Conservation (phyloP, 305 asterid genomes). For the Caryopteris hybrid region DNA sequence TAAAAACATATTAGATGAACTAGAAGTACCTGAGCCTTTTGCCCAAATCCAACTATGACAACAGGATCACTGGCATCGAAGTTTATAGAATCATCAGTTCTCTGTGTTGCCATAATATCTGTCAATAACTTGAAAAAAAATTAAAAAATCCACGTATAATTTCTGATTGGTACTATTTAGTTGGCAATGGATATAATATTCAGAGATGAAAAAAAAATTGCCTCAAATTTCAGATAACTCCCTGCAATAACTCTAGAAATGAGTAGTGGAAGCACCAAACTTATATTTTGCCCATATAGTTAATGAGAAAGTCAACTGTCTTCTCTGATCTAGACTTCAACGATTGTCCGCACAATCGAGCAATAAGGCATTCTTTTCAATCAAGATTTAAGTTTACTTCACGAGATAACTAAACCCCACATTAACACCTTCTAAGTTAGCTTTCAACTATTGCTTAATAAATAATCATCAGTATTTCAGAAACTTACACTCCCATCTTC, state of each 20-base stretch:
- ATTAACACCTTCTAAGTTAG: neutral
- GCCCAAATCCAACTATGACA: slow-evolving; percentile 95
- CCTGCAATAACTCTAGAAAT: too few species aligned
- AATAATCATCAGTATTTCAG: slow-evolving; percentile 12
- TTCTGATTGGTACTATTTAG: neutral
- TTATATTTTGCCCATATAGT: too few species aligned
- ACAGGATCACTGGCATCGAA: slow-evolving; percentile 82
- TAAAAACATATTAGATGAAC: neutral
- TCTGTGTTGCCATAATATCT: slow-evolving; percentile 39
- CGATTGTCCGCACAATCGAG: too few species aligned
- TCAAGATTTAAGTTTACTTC: neutral
- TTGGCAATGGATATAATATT: neutral
- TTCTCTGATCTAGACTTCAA: too few species aligned
- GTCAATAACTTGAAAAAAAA: slow-evolving; percentile 14
- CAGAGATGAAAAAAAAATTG: too few species aligned
- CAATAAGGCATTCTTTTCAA: too few species aligned
- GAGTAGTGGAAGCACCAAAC: too few species aligned
- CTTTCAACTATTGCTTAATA: slow-evolving; percentile 14
- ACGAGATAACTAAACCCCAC: too few species aligned
- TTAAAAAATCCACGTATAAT: neutral
- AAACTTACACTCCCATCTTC: slow-evolving; percentile 62
- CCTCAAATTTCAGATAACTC: too few species aligned
- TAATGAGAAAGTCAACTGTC: too few species aligned
- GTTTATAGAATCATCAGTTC: slow-evolving; percentile 52
- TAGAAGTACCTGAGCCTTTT: slow-evolving; percentile 82